A percentile compares a stretch with the other conserved stretches of the same genome.
phyloP scores from a whole-genome alignment of 2,329 filamentous ascomycete species.

The Ophiosphaerella herpotricha region DNA sequence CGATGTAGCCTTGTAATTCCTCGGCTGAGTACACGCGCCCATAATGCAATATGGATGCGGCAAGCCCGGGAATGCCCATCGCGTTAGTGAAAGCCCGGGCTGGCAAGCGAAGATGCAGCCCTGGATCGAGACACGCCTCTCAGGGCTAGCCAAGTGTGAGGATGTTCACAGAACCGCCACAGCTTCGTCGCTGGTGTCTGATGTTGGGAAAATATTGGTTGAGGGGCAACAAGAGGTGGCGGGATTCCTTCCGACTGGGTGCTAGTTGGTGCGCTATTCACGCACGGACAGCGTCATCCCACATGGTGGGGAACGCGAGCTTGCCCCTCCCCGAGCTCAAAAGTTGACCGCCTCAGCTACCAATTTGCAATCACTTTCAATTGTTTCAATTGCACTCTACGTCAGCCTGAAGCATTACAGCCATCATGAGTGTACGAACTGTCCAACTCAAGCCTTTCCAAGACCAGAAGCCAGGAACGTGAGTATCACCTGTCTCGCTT shows the following conservation, averaged over 20 bases:
- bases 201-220: slow-evolving; percentile 8
- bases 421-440: slow-evolving; percentile 70
- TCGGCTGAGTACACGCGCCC: slow-evolving; percentile 26
- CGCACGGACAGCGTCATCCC: slow-evolving; percentile 33
- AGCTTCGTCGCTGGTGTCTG: neutral
- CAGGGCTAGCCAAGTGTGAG: neutral
- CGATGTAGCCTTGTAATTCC: slow-evolving; percentile 30
- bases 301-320: slow-evolving; percentile 26
- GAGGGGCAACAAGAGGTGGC: slow-evolving; percentile 7
- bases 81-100: slow-evolving; percentile 1
- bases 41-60: slow-evolving; percentile 37
- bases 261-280: slow-evolving; percentile 19
- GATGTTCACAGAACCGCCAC: slow-evolving; percentile 2
- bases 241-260: slow-evolving; percentile 12
- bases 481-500: slow-evolving; percentile 55
- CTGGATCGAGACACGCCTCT: neutral
- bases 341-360: slow-evolving; percentile 27
- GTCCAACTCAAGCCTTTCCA: slow-evolving; percentile 84
- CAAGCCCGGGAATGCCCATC: slow-evolving; percentile 45
- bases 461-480: slow-evolving; percentile 99
- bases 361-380: slow-evolving; percentile 11
- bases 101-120: too few species aligned
- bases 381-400: slow-evolving; percentile 25
- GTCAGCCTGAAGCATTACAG: slow-evolving; percentile 24
- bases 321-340: slow-evolving; percentile 37